Base-by-base conservation (phyloP, 2,329 filamentous ascomycete species). In the Sclerotinia spermophila region DNA sequence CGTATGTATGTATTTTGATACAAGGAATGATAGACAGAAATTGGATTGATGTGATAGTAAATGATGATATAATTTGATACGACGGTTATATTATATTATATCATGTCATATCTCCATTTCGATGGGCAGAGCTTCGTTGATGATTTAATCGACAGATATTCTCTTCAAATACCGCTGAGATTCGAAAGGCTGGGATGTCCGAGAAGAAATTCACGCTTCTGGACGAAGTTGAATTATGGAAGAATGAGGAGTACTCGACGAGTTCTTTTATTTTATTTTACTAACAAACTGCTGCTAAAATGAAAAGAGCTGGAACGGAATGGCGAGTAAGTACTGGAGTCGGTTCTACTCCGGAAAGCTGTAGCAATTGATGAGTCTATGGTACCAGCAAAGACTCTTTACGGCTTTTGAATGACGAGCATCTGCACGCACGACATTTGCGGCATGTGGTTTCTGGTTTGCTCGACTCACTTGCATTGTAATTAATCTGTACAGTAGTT, bases 381-480 rank as follows among this genome's bases (percentile, higher is more conserved):
- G n/a, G n/a, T n/a, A n/a, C n/a, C n/a, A n/a, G n/a, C n/a, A n/a
- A n/a, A n/a, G n/a, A n/a, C n/a, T n/a, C n/a, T n/a, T n/a, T n/a
- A n/a, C n/a, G n/a, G n/a, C n/a, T n/a, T n/a, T n/a, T n/a, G n/a
- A n/a, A n/a, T n/a, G n/a, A 38, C 24, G 44, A 7, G 71, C 71
- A 68, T 72, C 56, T 3, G 53, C 67, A 75, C 59, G n/a, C 48
- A 69, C 62, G 15, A 74, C 69, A 17, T 70, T 70, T 17, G 30
- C 69, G 8, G 72, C 72, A 60, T 27, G 45, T 10, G 40, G 44
- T n/a, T 30, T 62, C 42, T 61, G 38, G 17, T 15, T n/a, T 4
- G 55, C 1, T 74, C 73, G 35, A 80, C 55, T 11, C 78, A 48
- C 30, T 79, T 73, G 24, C 71, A 73, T 24, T 72, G n/a, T n/a